Base-by-base conservation (phyloP, 768 basidiomycete genomes). In the Pleurotus salmoneostramineus region DNA sequence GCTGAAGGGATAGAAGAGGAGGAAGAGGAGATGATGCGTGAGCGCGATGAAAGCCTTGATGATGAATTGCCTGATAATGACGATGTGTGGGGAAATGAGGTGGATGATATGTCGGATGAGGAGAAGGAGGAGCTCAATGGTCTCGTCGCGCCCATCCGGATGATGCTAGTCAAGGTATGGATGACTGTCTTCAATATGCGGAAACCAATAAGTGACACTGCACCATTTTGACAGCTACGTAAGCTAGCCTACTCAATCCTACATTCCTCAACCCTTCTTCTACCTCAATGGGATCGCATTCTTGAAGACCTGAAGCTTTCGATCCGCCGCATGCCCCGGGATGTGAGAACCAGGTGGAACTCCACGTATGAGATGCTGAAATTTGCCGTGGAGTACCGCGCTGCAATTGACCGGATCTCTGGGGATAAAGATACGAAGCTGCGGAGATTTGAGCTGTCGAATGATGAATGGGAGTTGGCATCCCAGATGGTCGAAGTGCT, bases 261-360 rank as follows among this genome's bases (percentile, higher is more conserved):
- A 5, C 58, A 72, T 59, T 74, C 69, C 0, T 64, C 65, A 0
- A 75, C 68, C 1, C 64, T 62, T 7, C 52, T 68, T 35, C 65
- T 76, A 0, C 74, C 72, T 0, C 46, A 50, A 14, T 76, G 74
- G 72, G 46, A 62, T 0, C 14, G 44, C 10, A 32, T 55, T 0
- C 58, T 71, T 7, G 31, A 32, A 11, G 36, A 60, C 1, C 52
- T 60, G 17, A 45, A 60, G 0, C 14, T 69, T 7, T 40, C 31
- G 1, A 35, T 2, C 0, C n/a, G 63, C 3, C 56, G 63, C 11
- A 69, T 75, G 51, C 74, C 71, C 2, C 65, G 68, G 0, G 71
- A 76, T 56, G 72, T 76, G 1, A n/a, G 42, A 0, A 76, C 72
- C 0, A 60, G 67, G 0, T 76, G 73, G 74, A 76, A 74, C 50